These are phyloP conservation scores for Nakazawaea holstii DNA, from an alignment of 805 yeast species.

Conservation along the genomic window DNA sequence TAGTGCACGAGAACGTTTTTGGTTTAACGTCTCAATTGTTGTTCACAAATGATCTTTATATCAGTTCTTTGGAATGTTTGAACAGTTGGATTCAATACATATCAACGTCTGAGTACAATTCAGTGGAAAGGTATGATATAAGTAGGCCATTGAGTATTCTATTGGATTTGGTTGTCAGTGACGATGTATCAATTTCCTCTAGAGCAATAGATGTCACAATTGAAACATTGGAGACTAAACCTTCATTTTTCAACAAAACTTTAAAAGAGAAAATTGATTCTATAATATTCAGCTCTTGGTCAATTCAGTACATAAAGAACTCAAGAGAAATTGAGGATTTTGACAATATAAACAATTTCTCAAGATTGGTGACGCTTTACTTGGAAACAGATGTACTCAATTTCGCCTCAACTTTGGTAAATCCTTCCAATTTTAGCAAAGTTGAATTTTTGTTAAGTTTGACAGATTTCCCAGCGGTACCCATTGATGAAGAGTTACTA, in stretches of 20 bases:
- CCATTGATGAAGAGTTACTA: constrained; percentile 55
- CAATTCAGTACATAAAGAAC: constrained; percentile 30
- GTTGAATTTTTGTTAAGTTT: constrained; percentile 45
- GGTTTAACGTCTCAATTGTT: constrained; percentile 21
- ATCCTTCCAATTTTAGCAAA: constrained; percentile 30
- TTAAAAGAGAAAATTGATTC: constrained; percentile 25
- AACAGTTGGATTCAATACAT: constrained; percentile 32
- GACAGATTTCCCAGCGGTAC: constrained; percentile 51
- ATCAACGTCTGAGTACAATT: constrained; percentile 30
- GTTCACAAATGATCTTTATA: constrained; percentile 1
- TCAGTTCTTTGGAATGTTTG: constrained; percentile 21
- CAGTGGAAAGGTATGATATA: constrained; percentile 22
- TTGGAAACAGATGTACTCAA: constrained; percentile 41
- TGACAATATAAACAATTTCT: constrained; percentile 35
- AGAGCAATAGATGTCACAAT: constrained; percentile 30
- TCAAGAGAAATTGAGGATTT: constrained; percentile 26
- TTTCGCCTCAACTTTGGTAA: constrained; percentile 33
- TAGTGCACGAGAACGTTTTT: constrained; percentile 31
- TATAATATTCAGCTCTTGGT: constrained; percentile 42
- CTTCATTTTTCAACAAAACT: constrained; percentile 30
- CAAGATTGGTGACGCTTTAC: constrained; percentile 39
- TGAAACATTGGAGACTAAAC: constrained; percentile 42
- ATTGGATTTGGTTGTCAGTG: constrained; percentile 12
- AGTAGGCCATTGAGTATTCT: constrained; percentile 15
- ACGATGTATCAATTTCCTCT: constrained; percentile 12